Evolutionary conservation across 345 rosid genomes (phyloP).

Genomic region (Acer saccharum): DNA sequence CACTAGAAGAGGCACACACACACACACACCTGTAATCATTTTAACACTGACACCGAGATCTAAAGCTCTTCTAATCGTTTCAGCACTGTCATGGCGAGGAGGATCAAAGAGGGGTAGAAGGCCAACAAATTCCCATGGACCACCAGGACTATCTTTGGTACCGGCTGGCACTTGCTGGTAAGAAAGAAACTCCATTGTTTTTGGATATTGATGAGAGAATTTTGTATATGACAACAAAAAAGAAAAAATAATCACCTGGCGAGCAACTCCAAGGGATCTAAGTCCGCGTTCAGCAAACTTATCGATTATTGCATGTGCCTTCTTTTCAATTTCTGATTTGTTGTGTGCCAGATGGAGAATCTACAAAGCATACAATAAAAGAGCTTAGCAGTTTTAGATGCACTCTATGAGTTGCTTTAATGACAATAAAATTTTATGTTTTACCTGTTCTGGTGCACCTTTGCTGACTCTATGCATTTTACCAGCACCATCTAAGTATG

Average conservation of each 20-base stretch:
- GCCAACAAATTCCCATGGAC: slow-evolving; percentile 76
- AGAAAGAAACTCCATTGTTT: not conserved
- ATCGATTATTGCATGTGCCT: slow-evolving; percentile 47
- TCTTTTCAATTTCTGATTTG: slow-evolving; percentile 45
- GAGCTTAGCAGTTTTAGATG: not conserved
- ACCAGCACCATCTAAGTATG: slow-evolving; percentile 36
- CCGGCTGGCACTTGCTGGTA: slow-evolving; percentile 55
- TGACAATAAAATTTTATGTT: not conserved
- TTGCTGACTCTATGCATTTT: slow-evolving; percentile 64
- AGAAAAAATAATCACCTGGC: slow-evolving; percentile 40
- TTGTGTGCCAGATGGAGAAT: slow-evolving; percentile 58
- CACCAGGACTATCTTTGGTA: slow-evolving; percentile 56
- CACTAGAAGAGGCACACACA: too few relatives aligned
- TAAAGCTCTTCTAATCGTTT: slow-evolving; percentile 62
- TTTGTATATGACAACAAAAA: not conserved
- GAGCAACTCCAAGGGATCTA: slow-evolving; percentile 63
- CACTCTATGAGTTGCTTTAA: not conserved
- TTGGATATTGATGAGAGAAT: not conserved
- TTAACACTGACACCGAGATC: slow-evolving; percentile 68
- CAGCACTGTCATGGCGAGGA: slow-evolving; percentile 60
- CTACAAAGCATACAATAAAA: slow-evolving; percentile 21
- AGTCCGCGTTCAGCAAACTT: slow-evolving; percentile 68
- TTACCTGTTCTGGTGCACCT: slow-evolving; percentile 69
- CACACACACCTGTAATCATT: slow-evolving; percentile 58
- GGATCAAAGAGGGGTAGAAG: slow-evolving; percentile 75